Percentiles rank a stretch among this genome's conserved stretches.
These are phyloP conservation scores for Dacryopinax spathularia DNA, from an alignment of 768 basidiomycete species.

Conservation along the genomic window DNA sequence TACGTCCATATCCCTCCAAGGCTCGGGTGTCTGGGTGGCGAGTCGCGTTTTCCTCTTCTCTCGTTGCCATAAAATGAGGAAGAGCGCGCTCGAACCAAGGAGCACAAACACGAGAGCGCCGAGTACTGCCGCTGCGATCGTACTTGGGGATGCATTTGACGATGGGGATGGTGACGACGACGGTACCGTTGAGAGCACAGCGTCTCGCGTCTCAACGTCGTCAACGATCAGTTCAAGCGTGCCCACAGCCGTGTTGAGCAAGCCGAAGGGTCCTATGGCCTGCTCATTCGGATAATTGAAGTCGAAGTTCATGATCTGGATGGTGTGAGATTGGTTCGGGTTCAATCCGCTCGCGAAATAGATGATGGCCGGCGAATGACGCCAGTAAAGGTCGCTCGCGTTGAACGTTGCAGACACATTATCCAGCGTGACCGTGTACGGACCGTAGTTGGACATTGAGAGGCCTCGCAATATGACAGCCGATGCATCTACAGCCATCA, in stretches of 20 bases:
- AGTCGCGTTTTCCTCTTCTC: too few relatives aligned
- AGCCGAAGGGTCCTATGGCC: neutral
- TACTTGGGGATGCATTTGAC: neutral
- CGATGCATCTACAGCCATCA: too few relatives aligned
- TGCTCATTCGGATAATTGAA: neutral
- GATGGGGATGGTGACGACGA: neutral
- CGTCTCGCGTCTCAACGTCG: neutral
- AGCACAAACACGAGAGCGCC: neutral
- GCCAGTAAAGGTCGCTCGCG: neutral
- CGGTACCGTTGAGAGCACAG: neutral
- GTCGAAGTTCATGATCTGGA: neutral
- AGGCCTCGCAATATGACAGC: neutral
- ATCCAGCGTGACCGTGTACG: neutral
- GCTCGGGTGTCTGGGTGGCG: too few relatives aligned
- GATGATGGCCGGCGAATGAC: neutral
- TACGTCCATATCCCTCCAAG: too few relatives aligned
- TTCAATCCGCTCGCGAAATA: neutral
- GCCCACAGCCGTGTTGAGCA: neutral
- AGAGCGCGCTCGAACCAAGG: too few relatives aligned
- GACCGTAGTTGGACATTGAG: neutral
- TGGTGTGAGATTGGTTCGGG: neutral
- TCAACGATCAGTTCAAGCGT: neutral
- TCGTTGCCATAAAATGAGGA: too few relatives aligned
- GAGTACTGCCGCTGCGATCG: neutral
- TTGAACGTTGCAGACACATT: neutral